phyloP scores from a whole-genome alignment of 495 filamentous ascomycete species.

The Penicillium daleae region DNA sequence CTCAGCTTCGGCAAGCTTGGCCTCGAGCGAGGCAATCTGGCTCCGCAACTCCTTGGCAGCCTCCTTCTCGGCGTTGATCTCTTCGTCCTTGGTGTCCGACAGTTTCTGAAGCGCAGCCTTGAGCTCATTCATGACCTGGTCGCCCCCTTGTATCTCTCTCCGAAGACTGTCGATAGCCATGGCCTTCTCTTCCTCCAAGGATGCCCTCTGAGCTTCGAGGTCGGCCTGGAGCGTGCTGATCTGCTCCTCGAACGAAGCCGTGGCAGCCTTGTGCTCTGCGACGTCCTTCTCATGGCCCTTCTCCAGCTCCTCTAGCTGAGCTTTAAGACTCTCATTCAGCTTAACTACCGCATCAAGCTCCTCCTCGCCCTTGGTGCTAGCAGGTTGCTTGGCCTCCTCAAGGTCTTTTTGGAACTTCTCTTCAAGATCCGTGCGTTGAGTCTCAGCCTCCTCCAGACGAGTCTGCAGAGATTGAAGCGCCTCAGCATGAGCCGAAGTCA shows the following conservation, averaged over 20 bases:
- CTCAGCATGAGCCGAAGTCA: constrained; percentile 41
- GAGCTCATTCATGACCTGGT: constrained; percentile 49
- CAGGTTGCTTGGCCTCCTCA: constrained; percentile 45
- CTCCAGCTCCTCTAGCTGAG: constrained; percentile 43
- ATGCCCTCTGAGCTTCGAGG: constrained; percentile 39
- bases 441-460: constrained; percentile 46
- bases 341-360: constrained; percentile 41
- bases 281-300: constrained; percentile 43
- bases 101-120: constrained; percentile 48
- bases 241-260: constrained; percentile 42
- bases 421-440: constrained; percentile 45
- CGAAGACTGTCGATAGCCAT: constrained; percentile 41
- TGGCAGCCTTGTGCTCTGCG: constrained; percentile 40
- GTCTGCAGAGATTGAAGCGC: constrained; percentile 41
- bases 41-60: constrained; percentile 43
- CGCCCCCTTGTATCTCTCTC: constrained; percentile 46
- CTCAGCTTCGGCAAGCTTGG: constrained; percentile 43
- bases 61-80: constrained; percentile 47
- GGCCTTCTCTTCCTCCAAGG: constrained; percentile 46
- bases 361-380: constrained; percentile 41
- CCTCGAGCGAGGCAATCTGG: constrained; percentile 44
- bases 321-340: constrained; percentile 43
- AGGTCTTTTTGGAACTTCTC: constrained; percentile 46
- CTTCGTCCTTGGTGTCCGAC: constrained; percentile 44
- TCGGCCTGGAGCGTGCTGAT: constrained; percentile 44